A percentile compares a stretch with the other conserved stretches of the same genome.
Conservation (phyloP, 371 early-diverging fungal genomes). For the Mucor piriformis region DNA sequence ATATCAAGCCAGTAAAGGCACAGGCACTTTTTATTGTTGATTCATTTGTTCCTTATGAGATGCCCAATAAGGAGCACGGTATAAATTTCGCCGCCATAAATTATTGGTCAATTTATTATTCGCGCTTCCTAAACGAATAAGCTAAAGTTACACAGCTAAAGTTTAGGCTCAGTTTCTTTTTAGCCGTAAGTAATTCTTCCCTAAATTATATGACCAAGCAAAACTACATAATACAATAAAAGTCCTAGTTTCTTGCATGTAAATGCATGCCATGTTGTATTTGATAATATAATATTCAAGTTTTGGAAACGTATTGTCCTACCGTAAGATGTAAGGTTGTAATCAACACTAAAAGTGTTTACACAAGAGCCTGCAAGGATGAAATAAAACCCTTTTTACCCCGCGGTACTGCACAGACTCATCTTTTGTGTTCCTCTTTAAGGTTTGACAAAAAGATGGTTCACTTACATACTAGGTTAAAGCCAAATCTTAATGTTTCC, state of each 20-base stretch:
- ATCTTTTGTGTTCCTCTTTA: background rate
- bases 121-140: slow-evolving; percentile 11
- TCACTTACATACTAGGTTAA: slow-evolving; percentile 2
- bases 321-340: background rate
- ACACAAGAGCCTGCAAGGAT: background rate
- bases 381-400: background rate
- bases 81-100: background rate
- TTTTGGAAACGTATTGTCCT: too few species aligned
- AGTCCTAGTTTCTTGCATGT: too few species aligned
- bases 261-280: too few species aligned
- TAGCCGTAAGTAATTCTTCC: slow-evolving; percentile 3
- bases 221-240: too few species aligned
- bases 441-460: slow-evolving; percentile 2
- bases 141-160: slow-evolving; percentile 2
- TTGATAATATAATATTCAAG: too few species aligned
- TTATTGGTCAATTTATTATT: background rate
- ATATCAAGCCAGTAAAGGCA: too few species aligned
- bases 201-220: too few species aligned
- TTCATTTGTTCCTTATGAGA: background rate
- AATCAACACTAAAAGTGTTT: background rate
- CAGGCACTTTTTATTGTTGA: background rate
- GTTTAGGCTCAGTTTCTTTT: slow-evolving; percentile 3
- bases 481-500: background rate
- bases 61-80: background rate
- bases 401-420: slow-evolving; percentile 17